These are phyloP conservation scores for Globisporangium cystogenes DNA, from an alignment of 352 stramenopile genomes.

Conservation along the genomic window DNA sequence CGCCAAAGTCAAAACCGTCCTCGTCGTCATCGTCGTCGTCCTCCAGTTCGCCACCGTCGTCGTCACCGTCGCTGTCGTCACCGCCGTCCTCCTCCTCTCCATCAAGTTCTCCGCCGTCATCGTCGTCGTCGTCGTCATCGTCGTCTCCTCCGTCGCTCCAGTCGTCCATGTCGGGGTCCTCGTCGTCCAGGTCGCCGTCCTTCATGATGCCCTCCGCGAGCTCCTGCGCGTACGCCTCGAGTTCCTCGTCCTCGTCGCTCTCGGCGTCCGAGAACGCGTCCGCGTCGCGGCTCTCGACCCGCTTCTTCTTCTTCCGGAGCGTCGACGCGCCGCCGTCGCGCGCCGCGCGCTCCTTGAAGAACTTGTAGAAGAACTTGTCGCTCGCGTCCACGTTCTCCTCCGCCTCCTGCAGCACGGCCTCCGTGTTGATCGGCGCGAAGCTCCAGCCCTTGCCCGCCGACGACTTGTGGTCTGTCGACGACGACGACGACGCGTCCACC, in stretches of 20 bases:
- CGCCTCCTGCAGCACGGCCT: constrained; percentile 57
- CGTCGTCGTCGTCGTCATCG: constrained; percentile 28
- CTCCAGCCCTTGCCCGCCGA: constrained; percentile 77
- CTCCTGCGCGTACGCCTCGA: constrained; percentile 86
- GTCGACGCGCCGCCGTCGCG: constrained; percentile 29
- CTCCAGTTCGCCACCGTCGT: constrained; percentile 43
- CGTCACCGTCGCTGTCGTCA: constrained; percentile 18
- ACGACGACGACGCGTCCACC: constrained; percentile 6
- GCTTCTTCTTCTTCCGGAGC: constrained; percentile 31
- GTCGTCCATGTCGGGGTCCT: constrained; percentile 67
- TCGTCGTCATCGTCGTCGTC: constrained; percentile 30
- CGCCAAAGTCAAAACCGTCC: constrained; percentile 20
- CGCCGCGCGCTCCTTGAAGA: constrained; percentile 83
- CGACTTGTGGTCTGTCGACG: constrained; percentile 15
- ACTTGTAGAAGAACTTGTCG: constrained; percentile 93
- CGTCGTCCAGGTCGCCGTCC: constrained; percentile 67
- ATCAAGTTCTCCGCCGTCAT: constrained; percentile 30
- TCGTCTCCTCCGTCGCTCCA: constrained; percentile 58
- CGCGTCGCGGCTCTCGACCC: constrained; percentile 26
- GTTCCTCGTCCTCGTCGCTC: constrained; percentile 74
- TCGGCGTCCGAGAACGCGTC: constrained; percentile 56
- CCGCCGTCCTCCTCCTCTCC: constrained; percentile 49
- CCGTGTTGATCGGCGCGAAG: constrained; percentile 63
- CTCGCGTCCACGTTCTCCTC: constrained; percentile 65
- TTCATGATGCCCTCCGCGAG: constrained; percentile 89